Evolutionary conservation across 345 rosid genomes (phyloP), one percentile per base, ranked within the genome.

Genomic region (Cardamine chenopodiifolia): DNA sequence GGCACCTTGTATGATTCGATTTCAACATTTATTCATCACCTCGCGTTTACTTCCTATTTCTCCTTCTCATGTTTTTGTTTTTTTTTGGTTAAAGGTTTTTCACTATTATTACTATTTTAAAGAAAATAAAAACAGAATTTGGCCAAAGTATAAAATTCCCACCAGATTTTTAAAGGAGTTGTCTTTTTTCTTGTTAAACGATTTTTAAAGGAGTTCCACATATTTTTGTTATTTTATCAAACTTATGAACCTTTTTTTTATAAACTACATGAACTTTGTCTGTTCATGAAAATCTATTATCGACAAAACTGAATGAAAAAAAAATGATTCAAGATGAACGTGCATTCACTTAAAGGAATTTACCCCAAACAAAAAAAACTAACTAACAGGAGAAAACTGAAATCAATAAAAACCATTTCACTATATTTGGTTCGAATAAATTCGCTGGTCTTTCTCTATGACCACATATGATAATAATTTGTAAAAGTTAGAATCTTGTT

Each of bases 1-100:
- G 71, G 60, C 75, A 54, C 60, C 58, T 45, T 76, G 57, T 35
- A 53, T 55, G 70, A 69, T 76, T 76, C 79, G 32, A 62, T 45
- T 76, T 54, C 71, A 44, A 54, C 65, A 23, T 62, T 28, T 69
- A 32, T 10, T 53, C 32, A 53, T 12, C 57, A 62, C 64, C 66
- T 54, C 26, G 59, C 75, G 11, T 62, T 62, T 42, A 25, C 20
- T 48, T 57, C 35, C 23, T 31, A 13, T 44, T 19, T 76, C 12
- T 34, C 52, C 3, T 47, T 62, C 17, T 61, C 47, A 34, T 57
- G 7, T 17, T 76, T n/a, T n/a, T n/a, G n/a, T n/a, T n/a, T n/a
- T n/a, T n/a, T n/a, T n/a, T n/a, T n/a, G n/a, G n/a, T n/a, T n/a
- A n/a, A n/a, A n/a, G n/a, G n/a, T n/a, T n/a, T n/a, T n/a, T n/a